phyloP scores from a whole-genome alignment of 148 eudicot genomes.

The Rhododendron griersonianum region DNA sequence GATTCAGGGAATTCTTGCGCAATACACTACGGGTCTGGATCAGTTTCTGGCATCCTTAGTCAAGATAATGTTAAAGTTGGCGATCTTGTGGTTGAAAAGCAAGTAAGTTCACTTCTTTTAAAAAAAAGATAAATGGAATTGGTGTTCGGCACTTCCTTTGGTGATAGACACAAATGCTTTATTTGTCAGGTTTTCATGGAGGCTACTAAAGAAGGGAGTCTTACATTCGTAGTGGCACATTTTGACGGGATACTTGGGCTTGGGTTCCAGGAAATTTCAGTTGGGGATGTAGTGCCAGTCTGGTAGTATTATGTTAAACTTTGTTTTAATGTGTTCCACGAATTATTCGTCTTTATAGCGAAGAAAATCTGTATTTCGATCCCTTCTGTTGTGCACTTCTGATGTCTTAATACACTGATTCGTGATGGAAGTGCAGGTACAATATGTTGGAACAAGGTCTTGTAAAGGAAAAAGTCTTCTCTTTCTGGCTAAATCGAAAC shows the following conservation, averaged over 20 bases:
- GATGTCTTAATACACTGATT: slow-evolving; percentile 3
- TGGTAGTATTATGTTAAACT: slow-evolving; percentile 40
- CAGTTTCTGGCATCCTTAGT: slow-evolving; percentile 81
- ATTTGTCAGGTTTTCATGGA: slow-evolving; percentile 61
- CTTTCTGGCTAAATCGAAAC: slow-evolving; percentile 80
- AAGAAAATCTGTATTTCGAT: not conserved
- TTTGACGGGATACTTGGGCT: slow-evolving; percentile 90
- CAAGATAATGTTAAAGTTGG: slow-evolving; percentile 72
- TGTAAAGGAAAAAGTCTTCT: slow-evolving; percentile 54
- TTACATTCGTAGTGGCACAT: slow-evolving; percentile 51
- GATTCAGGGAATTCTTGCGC: slow-evolving; percentile 44
- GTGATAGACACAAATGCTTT: not conserved
- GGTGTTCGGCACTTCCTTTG: not conserved
- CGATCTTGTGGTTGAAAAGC: slow-evolving; percentile 55
- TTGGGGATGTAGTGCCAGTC: slow-evolving; percentile 56
- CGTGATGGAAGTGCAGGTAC: slow-evolving; percentile 44
- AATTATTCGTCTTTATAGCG: not conserved
- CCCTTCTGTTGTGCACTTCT: not conserved
- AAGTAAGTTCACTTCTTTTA: slow-evolving; percentile 31
- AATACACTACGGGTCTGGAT: slow-evolving; percentile 68
- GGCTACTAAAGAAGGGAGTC: slow-evolving; percentile 61
- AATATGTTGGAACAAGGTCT: slow-evolving; percentile 76
- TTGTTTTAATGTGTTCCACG: not conserved
- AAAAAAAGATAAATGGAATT: not conserved
- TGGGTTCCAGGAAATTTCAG: slow-evolving; percentile 84